Evolutionary conservation across 495 filamentous ascomycete species (phyloP).

Genomic region (Trichoderma erinaceum): DNA sequence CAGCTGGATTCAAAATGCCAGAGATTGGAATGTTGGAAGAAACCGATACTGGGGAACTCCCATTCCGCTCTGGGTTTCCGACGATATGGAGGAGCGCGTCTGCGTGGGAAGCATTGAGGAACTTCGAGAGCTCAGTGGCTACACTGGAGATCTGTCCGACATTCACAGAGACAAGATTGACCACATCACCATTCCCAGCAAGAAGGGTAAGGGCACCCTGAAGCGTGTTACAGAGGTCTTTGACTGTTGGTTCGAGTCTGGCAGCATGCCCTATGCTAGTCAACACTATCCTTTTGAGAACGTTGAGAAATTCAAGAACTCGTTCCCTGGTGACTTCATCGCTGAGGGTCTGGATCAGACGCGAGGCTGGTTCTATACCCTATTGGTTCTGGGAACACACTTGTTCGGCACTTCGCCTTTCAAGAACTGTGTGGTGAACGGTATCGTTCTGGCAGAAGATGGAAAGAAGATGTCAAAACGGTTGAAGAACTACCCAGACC

Average conservation of each 20-base stretch:
- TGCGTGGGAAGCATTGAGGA: conserved; percentile 84
- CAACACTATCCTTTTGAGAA: conserved; percentile 95
- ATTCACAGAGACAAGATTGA: conserved; percentile 94
- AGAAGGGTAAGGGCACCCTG: conserved; percentile 78
- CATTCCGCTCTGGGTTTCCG: conserved; percentile 85
- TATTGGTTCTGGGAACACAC: conserved; percentile 84
- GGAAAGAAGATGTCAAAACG: conserved; percentile 99
- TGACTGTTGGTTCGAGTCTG: conserved; percentile 92
- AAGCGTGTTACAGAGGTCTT: conserved; percentile 86
- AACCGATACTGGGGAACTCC: conserved; percentile 98
- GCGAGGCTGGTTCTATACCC: conserved; percentile 95
- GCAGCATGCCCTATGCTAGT: conserved; percentile 93
- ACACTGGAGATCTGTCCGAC: conserved; percentile 77
- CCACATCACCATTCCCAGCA: conserved; percentile 91
- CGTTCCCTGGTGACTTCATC: conserved; percentile 95
- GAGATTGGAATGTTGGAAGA: conserved; percentile 94
- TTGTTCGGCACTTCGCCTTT: conserved; percentile 86
- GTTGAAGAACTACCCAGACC: conserved; percentile 95
- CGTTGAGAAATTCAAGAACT: conserved; percentile 66
- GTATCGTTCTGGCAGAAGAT: conserved; percentile 90
- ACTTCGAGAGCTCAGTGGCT: conserved; percentile 81
- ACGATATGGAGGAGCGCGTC: conserved; percentile 78
- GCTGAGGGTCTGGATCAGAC: conserved; percentile 78
- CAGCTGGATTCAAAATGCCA: conserved; percentile 81
- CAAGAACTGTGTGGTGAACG: conserved; percentile 95